A percentile compares a stretch with the other conserved stretches of the same genome.
phyloP scores from a whole-genome alignment of 495 filamentous ascomycete species.

The Aspergillus homomorphus region DNA sequence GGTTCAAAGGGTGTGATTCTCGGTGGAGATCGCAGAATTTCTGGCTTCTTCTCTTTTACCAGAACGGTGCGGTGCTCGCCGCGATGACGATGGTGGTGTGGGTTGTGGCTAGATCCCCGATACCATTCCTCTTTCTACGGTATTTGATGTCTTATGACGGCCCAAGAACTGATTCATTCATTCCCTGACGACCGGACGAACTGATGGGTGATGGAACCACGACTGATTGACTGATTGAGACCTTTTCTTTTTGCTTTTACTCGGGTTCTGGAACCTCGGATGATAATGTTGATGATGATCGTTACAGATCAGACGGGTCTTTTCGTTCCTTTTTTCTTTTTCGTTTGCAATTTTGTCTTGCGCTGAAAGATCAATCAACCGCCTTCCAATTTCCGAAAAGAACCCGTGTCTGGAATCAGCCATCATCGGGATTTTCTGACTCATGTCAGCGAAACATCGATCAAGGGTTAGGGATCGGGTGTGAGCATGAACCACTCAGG shows the following conservation, averaged over 20 bases:
- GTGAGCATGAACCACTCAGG: background rate
- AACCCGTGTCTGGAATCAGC: conserved; percentile 7
- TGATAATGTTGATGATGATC: background rate
- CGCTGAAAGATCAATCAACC: background rate
- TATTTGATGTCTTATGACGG: conserved; percentile 8
- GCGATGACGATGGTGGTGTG: conserved; percentile 13
- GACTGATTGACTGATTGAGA: background rate
- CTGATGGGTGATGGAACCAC: background rate
- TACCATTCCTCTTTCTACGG: conserved; percentile 14
- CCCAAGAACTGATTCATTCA: conserved; percentile 12
- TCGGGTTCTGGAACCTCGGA: background rate
- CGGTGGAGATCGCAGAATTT: conserved; percentile 23
- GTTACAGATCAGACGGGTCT: conserved; percentile 3
- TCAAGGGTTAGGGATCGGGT: background rate
- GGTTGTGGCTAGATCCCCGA: conserved; percentile 12
- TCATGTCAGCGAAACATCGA: background rate
- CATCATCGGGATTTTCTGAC: conserved; percentile 2
- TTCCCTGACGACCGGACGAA: conserved; percentile 1
- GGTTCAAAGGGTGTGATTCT: conserved; percentile 2
- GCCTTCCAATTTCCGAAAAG: conserved; percentile 5
- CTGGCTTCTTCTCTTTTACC: conserved; percentile 15
- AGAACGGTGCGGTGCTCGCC: conserved; percentile 11
- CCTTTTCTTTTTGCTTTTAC: conserved; percentile 2
- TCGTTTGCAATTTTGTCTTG: background rate
- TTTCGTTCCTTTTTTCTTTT: conserved; percentile 6